phyloP scores from a whole-genome alignment of 129 eudicot species.

The Chrysanthemum seticuspe region DNA sequence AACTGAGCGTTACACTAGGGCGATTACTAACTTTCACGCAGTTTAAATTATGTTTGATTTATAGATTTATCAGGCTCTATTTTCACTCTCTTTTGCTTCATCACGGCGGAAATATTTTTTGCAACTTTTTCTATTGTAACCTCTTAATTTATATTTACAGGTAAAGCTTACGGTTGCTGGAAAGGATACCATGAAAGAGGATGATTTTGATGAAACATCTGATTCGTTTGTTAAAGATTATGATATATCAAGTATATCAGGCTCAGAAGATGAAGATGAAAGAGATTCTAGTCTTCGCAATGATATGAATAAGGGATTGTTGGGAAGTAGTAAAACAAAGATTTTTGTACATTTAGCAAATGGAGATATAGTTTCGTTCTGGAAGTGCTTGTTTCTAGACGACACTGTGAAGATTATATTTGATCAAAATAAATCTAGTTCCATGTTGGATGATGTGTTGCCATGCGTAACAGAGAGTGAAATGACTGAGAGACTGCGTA shows the following conservation, averaged over 20 bases:
- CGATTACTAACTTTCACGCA: too few relatives aligned
- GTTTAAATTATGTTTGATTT: too few relatives aligned
- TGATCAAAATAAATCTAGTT: slow-evolving; percentile 43
- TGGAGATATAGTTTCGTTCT: slow-evolving; percentile 62
- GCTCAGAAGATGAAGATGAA: slow-evolving; percentile 90
- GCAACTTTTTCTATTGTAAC: slow-evolving; percentile 3
- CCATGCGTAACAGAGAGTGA: slow-evolving; percentile 48
- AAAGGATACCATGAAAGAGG: slow-evolving; percentile 72
- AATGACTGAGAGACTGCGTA: slow-evolving; percentile 54
- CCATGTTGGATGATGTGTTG: slow-evolving; percentile 29
- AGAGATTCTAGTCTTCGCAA: slow-evolving; percentile 34
- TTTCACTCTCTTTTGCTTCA: slow-evolving; percentile 1
- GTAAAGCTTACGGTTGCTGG: slow-evolving; percentile 86
- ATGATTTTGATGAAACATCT: slow-evolving; percentile 80
- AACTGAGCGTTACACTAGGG: too few relatives aligned
- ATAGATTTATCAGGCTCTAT: not conserved
- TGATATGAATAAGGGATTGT: slow-evolving; percentile 38
- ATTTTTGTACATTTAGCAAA: slow-evolving; percentile 56
- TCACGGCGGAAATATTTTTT: not conserved
- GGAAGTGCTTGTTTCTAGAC: slow-evolving; percentile 68
- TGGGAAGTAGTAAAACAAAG: slow-evolving; percentile 50
- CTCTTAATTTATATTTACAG: slow-evolving; percentile 42
- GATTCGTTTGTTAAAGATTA: slow-evolving; percentile 65
- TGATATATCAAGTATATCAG: slow-evolving; percentile 92
- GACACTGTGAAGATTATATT: slow-evolving; percentile 52